Evolutionary conservation across 1,139 yeast genomes (phyloP), one percentile per base, ranked within the genome.

Genomic region (Suhomyces taliae): DNA sequence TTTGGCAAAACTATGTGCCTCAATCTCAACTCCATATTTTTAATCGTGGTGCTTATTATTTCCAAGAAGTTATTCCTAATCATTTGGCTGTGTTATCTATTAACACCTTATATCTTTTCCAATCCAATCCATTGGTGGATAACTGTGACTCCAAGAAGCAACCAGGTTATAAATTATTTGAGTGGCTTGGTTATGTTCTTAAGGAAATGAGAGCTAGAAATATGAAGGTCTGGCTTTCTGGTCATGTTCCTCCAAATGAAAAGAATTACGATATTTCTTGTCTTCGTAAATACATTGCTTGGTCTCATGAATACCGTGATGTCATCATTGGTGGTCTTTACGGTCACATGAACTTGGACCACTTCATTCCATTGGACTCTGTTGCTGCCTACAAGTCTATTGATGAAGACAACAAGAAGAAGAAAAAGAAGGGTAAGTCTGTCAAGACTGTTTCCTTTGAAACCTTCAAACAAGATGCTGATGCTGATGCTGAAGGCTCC

Each of bases 321-420:
- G 78, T 89, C 34, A 85, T 89, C 38, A 74, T 89, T 52, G 96
- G 96, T 27, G 90, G 93, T 10, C 67, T 89, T 31, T 89, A 79
- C 62, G 96, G 96, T 0, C 96, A 89, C 61, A 89, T 89, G 96
- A 89, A 89, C 64, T 70, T 88, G 49, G 96, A 89, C 61, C 96
- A 89, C 66, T 88, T 87, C 60, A 75, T 87, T 41, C 89, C 95
- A 0, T 72, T 85, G 54, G 95, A 88, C 67, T 78, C 90, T 0
- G 77, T 77, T 37, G 78, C 81, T 51, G 88, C 93, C 1, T 83
- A 87, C 69, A 72, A 75, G 48, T 78, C 85, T 2, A 70, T 79
- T 35, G n/a, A 29, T 29, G 32, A 11, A 5, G 4, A 4, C 24
- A 19, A 19, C 24, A 29, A 29, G n/a, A 50, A 49, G 37, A 45